These are phyloP conservation scores for Daedaleopsis sinensis DNA, from an alignment of 768 basidiomycete genomes.

Conservation along the genomic window DNA sequence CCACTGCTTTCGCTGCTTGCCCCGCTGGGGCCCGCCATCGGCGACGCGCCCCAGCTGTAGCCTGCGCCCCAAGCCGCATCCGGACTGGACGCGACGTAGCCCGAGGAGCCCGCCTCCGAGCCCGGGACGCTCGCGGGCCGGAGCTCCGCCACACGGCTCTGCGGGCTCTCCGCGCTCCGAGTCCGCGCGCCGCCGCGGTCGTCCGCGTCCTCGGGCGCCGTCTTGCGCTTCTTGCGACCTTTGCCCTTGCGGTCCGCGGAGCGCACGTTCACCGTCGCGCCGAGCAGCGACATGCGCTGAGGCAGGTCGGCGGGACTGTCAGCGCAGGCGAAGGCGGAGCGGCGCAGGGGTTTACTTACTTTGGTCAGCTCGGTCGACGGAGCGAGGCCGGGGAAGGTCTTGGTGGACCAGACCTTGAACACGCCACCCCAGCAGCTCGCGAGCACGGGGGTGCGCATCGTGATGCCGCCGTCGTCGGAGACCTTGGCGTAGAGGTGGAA, in stretches of 20 bases:
- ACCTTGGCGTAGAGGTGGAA: slow-evolving; percentile 52
- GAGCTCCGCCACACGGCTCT: background rate
- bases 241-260: slow-evolving; percentile 28
- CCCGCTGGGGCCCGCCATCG: no score
- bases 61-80: no score
- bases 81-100: background rate
- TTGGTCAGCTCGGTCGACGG: slow-evolving; percentile 70
- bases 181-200: background rate
- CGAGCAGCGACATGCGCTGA: slow-evolving; percentile 57
- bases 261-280: slow-evolving; percentile 41
- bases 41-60: no score
- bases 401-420: slow-evolving; percentile 72
- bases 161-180: background rate
- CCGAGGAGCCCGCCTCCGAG: background rate
- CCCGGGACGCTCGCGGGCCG: background rate
- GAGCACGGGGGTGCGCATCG: slow-evolving; percentile 40
- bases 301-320: no score
- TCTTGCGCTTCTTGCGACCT: slow-evolving; percentile 48
- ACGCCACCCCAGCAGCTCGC: slow-evolving; percentile 66
- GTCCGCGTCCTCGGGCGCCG: background rate
- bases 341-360: no score
- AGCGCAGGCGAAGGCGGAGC: no score
- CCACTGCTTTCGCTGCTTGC: no score
- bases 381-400: slow-evolving; percentile 68
- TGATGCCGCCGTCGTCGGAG: slow-evolving; percentile 14